Conservation (phyloP, 805 yeast genomes). For the Blastobotrys terrestris region DNA sequence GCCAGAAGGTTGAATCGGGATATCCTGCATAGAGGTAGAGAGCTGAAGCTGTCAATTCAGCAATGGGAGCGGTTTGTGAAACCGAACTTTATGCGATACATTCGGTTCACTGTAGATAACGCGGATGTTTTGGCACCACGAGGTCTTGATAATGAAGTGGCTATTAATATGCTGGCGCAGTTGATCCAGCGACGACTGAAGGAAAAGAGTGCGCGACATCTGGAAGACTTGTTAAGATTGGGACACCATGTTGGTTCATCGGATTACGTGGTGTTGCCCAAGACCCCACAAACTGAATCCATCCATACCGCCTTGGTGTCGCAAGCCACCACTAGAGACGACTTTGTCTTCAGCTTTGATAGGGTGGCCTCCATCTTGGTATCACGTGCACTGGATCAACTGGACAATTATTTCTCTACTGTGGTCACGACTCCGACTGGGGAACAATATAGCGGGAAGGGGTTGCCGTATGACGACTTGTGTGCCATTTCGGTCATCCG, state of each 20-base stretch:
- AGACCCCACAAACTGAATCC: slow-evolving; percentile 62
- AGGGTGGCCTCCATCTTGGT: slow-evolving; percentile 69
- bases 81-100: slow-evolving; percentile 76
- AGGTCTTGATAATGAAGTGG: slow-evolving; percentile 75
- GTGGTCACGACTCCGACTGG: slow-evolving; percentile 41
- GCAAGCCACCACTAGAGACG: slow-evolving; percentile 53
- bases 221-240: slow-evolving; percentile 53
- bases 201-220: slow-evolving; percentile 60
- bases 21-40: slow-evolving; percentile 79
- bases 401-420: slow-evolving; percentile 8
- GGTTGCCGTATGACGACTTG: slow-evolving; percentile 39
- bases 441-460: slow-evolving; percentile 25
- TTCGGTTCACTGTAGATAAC: slow-evolving; percentile 65
- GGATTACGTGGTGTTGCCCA: slow-evolving; percentile 27
- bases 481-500: slow-evolving; percentile 76
- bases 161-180: slow-evolving; percentile 69
- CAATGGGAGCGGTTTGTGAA: slow-evolving; percentile 93
- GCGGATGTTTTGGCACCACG: slow-evolving; percentile 92
- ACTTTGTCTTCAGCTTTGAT: slow-evolving; percentile 81
- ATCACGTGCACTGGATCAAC: slow-evolving; percentile 57
- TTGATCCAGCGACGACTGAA: slow-evolving; percentile 71
- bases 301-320: slow-evolving; percentile 66
- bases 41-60: slow-evolving; percentile 67
- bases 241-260: slow-evolving; percentile 34
- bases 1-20: slow-evolving; percentile 86